Percentiles rank a stretch among this genome's conserved stretches.
Conservation (phyloP, 495 filamentous ascomycete species). For the Corynascus novoguineensis region DNA sequence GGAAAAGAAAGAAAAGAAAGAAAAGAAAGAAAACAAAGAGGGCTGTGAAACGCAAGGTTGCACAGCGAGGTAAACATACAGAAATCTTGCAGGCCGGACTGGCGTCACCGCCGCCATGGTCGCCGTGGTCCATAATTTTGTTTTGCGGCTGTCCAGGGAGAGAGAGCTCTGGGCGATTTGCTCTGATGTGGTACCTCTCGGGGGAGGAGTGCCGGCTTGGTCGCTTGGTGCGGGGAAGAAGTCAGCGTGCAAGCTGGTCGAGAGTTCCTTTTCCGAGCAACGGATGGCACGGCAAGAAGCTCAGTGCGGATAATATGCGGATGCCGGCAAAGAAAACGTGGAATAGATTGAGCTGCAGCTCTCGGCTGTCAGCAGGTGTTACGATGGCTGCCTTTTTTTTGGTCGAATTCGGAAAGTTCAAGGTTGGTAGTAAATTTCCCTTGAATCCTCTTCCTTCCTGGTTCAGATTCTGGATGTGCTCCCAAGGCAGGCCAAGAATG, state of each 20-base stretch:
- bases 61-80: not conserved
- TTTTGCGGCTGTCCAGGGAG: not conserved
- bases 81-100: constrained; percentile 23
- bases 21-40: too few relatives aligned
- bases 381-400: too few relatives aligned
- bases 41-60: not conserved
- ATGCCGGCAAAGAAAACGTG: not conserved
- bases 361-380: not conserved
- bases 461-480: too few relatives aligned
- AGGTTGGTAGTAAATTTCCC: too few relatives aligned
- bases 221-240: not conserved
- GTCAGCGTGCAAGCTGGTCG: not conserved
- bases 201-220: not conserved
- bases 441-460: too few relatives aligned
- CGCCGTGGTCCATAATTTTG: constrained; percentile 21
- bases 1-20: too few relatives aligned
- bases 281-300: not conserved
- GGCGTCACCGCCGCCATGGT: constrained; percentile 5
- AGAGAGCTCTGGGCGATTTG: not conserved
- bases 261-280: not conserved
- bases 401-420: too few relatives aligned
- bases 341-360: not conserved
- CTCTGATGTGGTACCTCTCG: not conserved
- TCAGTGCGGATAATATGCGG: not conserved
- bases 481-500: too few relatives aligned